Conservation (phyloP, 306 rosid species). For the Pyrus pyrifolia region DNA sequence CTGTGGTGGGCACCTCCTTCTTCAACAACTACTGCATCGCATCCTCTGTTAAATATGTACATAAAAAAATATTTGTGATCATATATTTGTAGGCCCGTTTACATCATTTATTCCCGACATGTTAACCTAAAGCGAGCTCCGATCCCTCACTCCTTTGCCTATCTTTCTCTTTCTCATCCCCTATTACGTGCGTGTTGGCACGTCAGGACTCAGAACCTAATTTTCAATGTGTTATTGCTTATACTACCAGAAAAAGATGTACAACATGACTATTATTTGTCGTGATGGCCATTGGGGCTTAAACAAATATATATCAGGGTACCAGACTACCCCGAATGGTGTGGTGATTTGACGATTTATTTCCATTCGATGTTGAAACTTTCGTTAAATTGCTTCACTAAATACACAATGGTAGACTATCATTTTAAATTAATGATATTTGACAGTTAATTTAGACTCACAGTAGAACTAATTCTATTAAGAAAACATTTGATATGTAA, state of each 20-base stretch:
- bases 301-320: neutral
- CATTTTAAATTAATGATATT: no score
- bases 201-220: neutral
- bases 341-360: neutral
- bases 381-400: no score
- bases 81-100: conserved; percentile 16
- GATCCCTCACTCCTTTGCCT: neutral
- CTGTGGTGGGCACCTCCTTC: neutral
- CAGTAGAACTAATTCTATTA: no score
- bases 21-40: conserved; percentile 8
- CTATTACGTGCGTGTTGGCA: neutral
- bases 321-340: no score
- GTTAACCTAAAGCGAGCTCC: neutral
- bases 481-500: no score
- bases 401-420: no score
- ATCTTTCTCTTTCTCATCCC: neutral
- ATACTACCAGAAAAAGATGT: neutral
- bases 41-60: neutral
- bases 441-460: neutral
- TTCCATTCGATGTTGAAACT: neutral
- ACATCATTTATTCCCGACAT: conserved; percentile 35
- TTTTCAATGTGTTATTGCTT: conserved; percentile 8
- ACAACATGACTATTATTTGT: neutral
- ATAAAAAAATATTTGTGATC: conserved; percentile 3
- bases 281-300: neutral